These are phyloP conservation scores for Moricandia arvensis DNA, from an alignment of 345 rosid genomes.

Conservation along the genomic window DNA sequence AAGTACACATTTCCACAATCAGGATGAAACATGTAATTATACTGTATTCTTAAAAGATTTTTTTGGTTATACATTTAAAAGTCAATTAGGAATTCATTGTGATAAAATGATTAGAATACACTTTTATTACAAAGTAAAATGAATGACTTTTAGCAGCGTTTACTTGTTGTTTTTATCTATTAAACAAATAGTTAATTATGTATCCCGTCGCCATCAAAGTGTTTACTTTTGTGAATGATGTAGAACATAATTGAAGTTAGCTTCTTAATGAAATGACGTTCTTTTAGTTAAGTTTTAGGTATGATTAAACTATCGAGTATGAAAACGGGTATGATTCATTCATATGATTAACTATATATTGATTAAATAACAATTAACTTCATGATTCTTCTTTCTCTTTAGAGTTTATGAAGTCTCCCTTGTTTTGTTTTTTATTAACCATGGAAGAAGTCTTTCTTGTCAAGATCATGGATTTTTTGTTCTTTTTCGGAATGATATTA, in stretches of 20 bases:
- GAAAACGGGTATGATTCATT: neutral
- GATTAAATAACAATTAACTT: neutral
- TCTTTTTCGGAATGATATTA: too few relatives aligned
- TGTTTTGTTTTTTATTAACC: neutral
- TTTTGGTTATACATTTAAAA: neutral
- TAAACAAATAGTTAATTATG: neutral
- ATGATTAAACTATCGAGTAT: neutral
- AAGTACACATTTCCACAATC: neutral
- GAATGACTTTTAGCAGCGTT: neutral
- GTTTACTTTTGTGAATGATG: neutral
- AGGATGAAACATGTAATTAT: neutral
- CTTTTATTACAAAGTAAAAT: neutral
- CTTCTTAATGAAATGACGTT: neutral
- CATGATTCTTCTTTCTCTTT: neutral
- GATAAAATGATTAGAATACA: too few relatives aligned
- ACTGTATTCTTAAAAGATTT: neutral
- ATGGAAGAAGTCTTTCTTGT: neutral
- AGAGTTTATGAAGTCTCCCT: neutral
- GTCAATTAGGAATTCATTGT: neutral
- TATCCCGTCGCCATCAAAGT: neutral
- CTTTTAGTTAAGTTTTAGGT: neutral
- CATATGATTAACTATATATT: neutral
- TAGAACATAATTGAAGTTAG: neutral
- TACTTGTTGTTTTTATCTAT: neutral
- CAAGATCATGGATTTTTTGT: neutral